Conservation (phyloP, 2,329 filamentous ascomycete species). For the Exophiala sideris region DNA sequence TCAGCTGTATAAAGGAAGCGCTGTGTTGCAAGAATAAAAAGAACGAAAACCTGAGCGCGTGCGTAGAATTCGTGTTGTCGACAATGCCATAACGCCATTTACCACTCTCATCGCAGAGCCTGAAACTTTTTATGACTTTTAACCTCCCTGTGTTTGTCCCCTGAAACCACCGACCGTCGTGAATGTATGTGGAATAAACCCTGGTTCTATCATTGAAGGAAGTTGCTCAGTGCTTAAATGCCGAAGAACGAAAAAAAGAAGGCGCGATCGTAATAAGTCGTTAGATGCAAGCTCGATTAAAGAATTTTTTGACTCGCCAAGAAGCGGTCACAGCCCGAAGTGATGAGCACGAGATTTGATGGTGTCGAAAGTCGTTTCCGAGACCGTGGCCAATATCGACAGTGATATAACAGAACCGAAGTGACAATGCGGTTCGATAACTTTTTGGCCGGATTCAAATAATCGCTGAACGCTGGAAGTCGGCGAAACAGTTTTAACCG, state of each 20-base stretch:
- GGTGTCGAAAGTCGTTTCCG: neutral
- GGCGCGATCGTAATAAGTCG: slow-evolving; percentile 21
- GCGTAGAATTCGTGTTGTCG: slow-evolving; percentile 1
- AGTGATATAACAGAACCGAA: slow-evolving; percentile 18
- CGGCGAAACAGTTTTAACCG: slow-evolving; percentile 18
- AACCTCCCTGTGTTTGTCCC: slow-evolving; percentile 9
- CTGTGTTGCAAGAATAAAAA: slow-evolving; percentile 9
- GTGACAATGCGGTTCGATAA: slow-evolving; percentile 9
- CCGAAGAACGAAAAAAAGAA: slow-evolving; percentile 23
- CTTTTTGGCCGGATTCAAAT: slow-evolving; percentile 11
- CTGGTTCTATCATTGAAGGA: slow-evolving; percentile 17
- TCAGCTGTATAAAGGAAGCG: slow-evolving; percentile 10
- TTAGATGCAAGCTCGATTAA: slow-evolving; percentile 24
- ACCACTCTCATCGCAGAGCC: slow-evolving; percentile 3
- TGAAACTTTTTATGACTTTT: slow-evolving; percentile 24
- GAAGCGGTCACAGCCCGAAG: slow-evolving; percentile 1
- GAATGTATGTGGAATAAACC: slow-evolving; percentile 17
- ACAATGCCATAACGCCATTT: slow-evolving; percentile 14
- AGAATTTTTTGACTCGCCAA: slow-evolving; percentile 11
- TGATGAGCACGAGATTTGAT: neutral
- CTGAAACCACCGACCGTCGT: slow-evolving; percentile 18
- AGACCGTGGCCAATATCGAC: neutral
- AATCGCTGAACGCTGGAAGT: slow-evolving; percentile 21
- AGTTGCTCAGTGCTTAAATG: slow-evolving; percentile 24
- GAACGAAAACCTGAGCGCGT: neutral